Evolutionary conservation across 768 basidiomycete species (phyloP).

Genomic region (Hirschioporus abietinus): DNA sequence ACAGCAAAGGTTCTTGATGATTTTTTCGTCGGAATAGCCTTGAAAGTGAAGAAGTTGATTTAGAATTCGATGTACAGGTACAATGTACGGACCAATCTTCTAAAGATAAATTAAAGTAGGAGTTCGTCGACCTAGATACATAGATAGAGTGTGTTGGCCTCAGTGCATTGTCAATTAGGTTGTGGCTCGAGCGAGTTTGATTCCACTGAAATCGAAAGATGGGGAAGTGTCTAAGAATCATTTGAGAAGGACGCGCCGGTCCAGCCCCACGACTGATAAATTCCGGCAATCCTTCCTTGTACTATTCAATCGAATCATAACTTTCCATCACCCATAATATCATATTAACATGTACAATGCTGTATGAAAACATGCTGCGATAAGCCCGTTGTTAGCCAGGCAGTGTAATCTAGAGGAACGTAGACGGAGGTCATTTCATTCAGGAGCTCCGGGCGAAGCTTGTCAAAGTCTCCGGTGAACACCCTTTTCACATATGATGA

Average conservation of each 20-base stretch:
- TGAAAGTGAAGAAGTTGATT: conserved; percentile 2
- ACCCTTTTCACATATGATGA: not conserved
- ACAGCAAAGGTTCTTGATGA: conserved; percentile 61
- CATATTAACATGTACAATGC: not conserved
- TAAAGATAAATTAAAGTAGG: conserved; percentile 84
- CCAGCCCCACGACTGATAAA: too few species aligned
- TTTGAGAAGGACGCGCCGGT: not conserved
- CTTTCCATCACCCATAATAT: too few species aligned
- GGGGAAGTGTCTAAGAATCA: not conserved
- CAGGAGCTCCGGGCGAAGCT: not conserved
- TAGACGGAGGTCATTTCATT: not conserved
- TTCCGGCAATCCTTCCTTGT: too few species aligned
- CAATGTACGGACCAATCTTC: conserved; percentile 73
- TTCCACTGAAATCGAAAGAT: not conserved
- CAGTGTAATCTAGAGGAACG: not conserved
- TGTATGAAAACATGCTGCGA: not conserved
- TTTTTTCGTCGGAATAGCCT: conserved; percentile 81
- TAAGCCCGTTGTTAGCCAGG: not conserved
- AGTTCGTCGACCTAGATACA: conserved; percentile 72
- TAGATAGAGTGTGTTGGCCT: conserved; percentile 47
- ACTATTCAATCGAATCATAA: too few species aligned
- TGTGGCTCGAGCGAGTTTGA: not conserved
- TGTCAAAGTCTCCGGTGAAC: not conserved
- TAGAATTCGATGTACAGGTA: not conserved
- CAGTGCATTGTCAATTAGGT: conserved; percentile 10